phyloP scores from a whole-genome alignment of 2,329 filamentous ascomycete species.

The Colletotrichum nymphaeae region DNA sequence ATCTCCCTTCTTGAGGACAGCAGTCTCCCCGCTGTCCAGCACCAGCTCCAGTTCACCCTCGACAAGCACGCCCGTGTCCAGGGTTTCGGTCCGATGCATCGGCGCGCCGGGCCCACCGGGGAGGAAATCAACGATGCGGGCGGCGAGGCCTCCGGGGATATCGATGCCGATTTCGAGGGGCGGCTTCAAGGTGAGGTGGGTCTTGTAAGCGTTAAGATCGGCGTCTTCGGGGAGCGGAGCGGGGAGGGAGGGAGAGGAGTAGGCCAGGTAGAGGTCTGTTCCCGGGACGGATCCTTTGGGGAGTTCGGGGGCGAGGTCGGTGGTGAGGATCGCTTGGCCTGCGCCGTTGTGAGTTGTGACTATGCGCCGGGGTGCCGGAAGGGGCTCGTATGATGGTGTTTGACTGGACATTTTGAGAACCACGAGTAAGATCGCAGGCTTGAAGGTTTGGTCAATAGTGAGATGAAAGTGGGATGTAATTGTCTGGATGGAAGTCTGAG shows the following conservation, averaged over 20 bases:
- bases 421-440: background rate
- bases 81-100: conserved; percentile 64
- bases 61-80: conserved; percentile 66
- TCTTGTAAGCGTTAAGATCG: conserved; percentile 40
- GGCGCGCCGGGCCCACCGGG: conserved; percentile 46
- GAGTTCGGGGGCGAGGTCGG: conserved; percentile 37
- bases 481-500: background rate
- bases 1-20: conserved; percentile 60
- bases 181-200: conserved; percentile 19
- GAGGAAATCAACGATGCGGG: conserved; percentile 59
- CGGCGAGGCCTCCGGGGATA: conserved; percentile 51
- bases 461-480: background rate
- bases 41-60: conserved; percentile 64
- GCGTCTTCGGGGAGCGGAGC: conserved; percentile 32
- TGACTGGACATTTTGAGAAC: conserved; percentile 1
- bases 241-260: conserved; percentile 40
- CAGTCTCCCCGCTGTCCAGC: conserved; percentile 62
- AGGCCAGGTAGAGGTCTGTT: conserved; percentile 40
- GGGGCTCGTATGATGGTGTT: conserved; percentile 3
- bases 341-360: conserved; percentile 47
- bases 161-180: conserved; percentile 41
- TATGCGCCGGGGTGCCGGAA: conserved; percentile 19
- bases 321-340: conserved; percentile 48
- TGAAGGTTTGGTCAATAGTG: background rate
- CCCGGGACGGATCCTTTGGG: conserved; percentile 33